A percentile compares a stretch with the other conserved stretches of the same genome.
Evolutionary conservation across 2,329 filamentous ascomycete species (phyloP).

Genomic region (Sclerotiophoma versabilis): DNA sequence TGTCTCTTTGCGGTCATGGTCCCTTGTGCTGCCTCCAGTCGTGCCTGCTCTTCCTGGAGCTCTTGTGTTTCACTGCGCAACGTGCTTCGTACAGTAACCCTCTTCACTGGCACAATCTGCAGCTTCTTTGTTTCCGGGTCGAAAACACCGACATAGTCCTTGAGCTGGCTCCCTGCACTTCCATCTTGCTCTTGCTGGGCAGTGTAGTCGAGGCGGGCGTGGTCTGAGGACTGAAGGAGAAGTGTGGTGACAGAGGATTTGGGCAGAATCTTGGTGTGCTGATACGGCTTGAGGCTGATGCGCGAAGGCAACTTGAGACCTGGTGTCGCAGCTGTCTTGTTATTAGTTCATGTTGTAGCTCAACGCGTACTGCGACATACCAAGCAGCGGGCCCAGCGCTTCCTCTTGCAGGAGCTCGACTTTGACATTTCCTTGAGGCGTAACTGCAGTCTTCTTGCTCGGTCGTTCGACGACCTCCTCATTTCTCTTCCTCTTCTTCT

Average conservation of each 20-base stretch:
- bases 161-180: constrained; percentile 58
- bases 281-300: constrained; percentile 60
- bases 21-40: constrained; percentile 35
- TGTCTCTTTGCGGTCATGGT: constrained; percentile 67
- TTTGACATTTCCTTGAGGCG: constrained; percentile 49
- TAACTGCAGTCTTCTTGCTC: constrained; percentile 56
- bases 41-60: constrained; percentile 43
- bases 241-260: constrained; percentile 52
- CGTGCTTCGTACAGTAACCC: constrained; percentile 62
- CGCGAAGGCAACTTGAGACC: constrained; percentile 51
- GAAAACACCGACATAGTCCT: constrained; percentile 68
- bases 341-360: neutral
- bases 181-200: constrained; percentile 59
- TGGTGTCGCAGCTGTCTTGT: constrained; percentile 48
- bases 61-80: constrained; percentile 55
- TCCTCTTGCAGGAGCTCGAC: constrained; percentile 56
- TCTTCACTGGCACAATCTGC: constrained; percentile 60
- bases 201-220: constrained; percentile 66
- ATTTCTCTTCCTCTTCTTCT: constrained; percentile 51
- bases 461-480: constrained; percentile 38
- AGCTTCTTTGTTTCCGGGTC: constrained; percentile 62
- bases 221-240: constrained; percentile 67
- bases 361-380: constrained; percentile 41
- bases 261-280: constrained; percentile 42
- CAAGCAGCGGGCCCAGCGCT: constrained; percentile 58